Percentiles rank a stretch among this genome's conserved stretches.
Evolutionary conservation across 441 rosid species (phyloP).

Genomic region (Adansonia gregorii): DNA sequence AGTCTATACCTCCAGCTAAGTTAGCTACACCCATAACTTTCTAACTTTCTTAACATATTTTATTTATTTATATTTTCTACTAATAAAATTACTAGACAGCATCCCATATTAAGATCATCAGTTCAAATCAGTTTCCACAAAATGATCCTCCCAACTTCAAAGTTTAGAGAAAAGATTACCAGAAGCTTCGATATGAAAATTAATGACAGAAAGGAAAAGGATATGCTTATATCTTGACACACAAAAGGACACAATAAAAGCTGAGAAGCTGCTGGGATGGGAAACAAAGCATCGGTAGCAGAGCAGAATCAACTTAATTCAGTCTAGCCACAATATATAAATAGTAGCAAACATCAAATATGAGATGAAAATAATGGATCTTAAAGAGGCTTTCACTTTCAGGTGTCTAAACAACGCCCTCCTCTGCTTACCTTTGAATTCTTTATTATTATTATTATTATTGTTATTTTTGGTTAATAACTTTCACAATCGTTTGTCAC

Average conservation of each 20-base stretch:
- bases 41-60: too few species aligned
- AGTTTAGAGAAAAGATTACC: neutral
- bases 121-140: neutral
- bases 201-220: neutral
- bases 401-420: neutral
- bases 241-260: neutral
- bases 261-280: neutral
- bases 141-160: neutral
- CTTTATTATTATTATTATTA: too few species aligned
- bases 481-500: neutral
- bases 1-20: neutral
- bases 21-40: neutral
- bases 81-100: too few species aligned
- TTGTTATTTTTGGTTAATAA: too few species aligned
- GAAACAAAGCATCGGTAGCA: constrained; percentile 1
- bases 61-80: too few species aligned
- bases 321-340: neutral
- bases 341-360: neutral
- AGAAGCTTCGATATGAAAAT: neutral
- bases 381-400: neutral
- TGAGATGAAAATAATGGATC: neutral
- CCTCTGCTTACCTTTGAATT: neutral
- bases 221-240: neutral
- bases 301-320: neutral
- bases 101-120: too few species aligned